These are phyloP conservation scores for Ramularia collo-cygni DNA, from an alignment of 2,329 filamentous ascomycete species.

Conservation along the genomic window DNA sequence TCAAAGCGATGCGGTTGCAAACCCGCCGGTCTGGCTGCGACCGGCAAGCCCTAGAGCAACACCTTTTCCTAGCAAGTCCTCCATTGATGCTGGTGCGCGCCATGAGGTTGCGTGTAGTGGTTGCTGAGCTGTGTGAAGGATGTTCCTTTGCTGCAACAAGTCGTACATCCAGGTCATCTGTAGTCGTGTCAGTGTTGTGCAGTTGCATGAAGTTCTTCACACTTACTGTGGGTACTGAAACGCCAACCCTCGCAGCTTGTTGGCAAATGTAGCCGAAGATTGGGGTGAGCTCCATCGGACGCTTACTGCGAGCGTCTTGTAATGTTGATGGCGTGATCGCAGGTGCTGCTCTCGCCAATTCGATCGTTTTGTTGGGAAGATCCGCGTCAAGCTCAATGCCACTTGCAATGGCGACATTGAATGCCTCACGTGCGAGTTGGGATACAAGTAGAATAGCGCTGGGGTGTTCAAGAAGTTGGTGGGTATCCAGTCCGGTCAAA, in stretches of 20 bases:
- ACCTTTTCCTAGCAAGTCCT: neutral
- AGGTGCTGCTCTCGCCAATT: constrained; percentile 11
- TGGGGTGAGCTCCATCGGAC: constrained; percentile 20
- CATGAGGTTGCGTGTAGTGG: neutral
- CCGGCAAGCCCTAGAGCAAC: too few species aligned
- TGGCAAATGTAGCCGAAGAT: constrained; percentile 18
- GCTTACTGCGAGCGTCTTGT: constrained; percentile 18
- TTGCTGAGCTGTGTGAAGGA: constrained; percentile 6
- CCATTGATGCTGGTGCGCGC: neutral
- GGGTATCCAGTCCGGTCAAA: constrained; percentile 17
- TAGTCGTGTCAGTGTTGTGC: constrained; percentile 1
- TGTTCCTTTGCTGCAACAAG: constrained; percentile 10
- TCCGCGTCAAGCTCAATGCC: constrained; percentile 11
- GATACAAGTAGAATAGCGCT: constrained; percentile 10
- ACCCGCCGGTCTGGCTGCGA: too few species aligned
- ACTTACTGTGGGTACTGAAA: constrained; percentile 6
- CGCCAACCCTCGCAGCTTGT: constrained; percentile 10
- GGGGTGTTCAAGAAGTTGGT: constrained; percentile 12
- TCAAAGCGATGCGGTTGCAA: too few species aligned
- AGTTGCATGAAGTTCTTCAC: neutral
- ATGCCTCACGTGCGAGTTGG: constrained; percentile 18
- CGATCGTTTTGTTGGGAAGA: constrained; percentile 11
- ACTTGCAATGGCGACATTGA: constrained; percentile 12
- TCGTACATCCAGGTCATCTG: constrained; percentile 9
- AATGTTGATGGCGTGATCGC: constrained; percentile 21